phyloP scores from a whole-genome alignment of 108 stramenopile species.

The Skeletonema costatum region DNA sequence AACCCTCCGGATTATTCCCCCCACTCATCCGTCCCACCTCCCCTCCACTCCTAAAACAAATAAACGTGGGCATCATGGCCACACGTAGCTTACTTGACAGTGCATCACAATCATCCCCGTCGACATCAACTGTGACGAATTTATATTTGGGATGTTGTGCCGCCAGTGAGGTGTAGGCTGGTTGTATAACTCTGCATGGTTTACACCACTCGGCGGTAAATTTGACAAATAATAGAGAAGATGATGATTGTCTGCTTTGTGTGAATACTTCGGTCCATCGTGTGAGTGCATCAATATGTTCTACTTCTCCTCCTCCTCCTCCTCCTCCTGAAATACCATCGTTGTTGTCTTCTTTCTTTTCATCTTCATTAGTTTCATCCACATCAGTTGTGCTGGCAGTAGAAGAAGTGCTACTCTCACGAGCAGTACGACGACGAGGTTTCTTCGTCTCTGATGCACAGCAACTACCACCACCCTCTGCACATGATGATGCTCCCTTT shows the following conservation, averaged over 20 bases:
- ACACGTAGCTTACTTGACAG: conserved; percentile 60
- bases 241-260: not conserved
- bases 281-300: conserved; percentile 14
- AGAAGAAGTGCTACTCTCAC: conserved; percentile 6
- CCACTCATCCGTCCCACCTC: conserved; percentile 47
- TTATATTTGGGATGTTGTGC: conserved; percentile 18
- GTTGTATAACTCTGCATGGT: conserved; percentile 82
- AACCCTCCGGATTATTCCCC: conserved; percentile 23
- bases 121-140: conserved; percentile 55
- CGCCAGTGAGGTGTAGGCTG: conserved; percentile 59
- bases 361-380: not conserved
- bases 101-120: conserved; percentile 85
- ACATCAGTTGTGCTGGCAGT: not conserved
- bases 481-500: not conserved
- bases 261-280: conserved; percentile 15
- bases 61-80: conserved; percentile 89
- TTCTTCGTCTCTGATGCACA: not conserved
- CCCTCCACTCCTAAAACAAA: conserved; percentile 47
- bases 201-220: conserved; percentile 91
- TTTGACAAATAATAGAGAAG: conserved; percentile 55
- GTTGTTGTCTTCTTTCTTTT: not conserved
- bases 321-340: not conserved
- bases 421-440: conserved; percentile 3
- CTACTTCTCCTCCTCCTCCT: not conserved
- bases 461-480: not conserved